Conservation (phyloP, 108 stramenopile species). For the Cyclotella kingstonii region DNA sequence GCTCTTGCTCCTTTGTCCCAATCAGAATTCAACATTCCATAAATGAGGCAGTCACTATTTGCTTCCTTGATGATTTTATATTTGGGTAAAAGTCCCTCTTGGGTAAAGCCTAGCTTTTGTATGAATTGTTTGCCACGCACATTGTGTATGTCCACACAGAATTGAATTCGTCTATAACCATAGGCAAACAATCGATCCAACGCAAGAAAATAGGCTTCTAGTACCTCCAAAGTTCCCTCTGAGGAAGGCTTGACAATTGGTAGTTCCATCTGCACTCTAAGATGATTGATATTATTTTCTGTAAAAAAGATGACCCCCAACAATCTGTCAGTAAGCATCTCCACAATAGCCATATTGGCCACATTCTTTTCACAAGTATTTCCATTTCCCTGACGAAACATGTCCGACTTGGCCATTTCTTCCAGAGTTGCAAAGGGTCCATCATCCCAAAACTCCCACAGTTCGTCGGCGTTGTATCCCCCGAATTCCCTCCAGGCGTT, state of each 20-base stretch:
- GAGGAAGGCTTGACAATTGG: constrained; percentile 64
- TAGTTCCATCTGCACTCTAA: constrained; percentile 69
- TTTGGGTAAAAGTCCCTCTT: constrained; percentile 68
- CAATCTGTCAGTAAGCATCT: constrained; percentile 64
- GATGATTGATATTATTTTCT: constrained; percentile 70
- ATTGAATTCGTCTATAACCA: constrained; percentile 79
- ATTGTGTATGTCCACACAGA: constrained; percentile 73
- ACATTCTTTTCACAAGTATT: constrained; percentile 47
- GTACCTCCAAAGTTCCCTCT: constrained; percentile 59
- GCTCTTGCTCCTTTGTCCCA: constrained; percentile 80
- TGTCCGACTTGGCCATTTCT: constrained; percentile 48
- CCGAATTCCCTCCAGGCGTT: constrained; percentile 50
- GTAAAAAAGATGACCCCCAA: constrained; percentile 62
- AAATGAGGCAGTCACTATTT: constrained; percentile 75
- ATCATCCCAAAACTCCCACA: constrained; percentile 79
- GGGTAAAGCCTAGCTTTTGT: constrained; percentile 68
- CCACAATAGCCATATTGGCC: constrained; percentile 78
- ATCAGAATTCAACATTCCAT: constrained; percentile 85
- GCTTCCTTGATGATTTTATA: constrained; percentile 80
- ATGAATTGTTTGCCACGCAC: constrained; percentile 52
- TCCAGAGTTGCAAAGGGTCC: constrained; percentile 63
- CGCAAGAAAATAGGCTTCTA: constrained; percentile 78
- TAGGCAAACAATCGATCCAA: constrained; percentile 79
- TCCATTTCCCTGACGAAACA: constrained; percentile 72
- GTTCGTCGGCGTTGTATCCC: constrained; percentile 67